Evolutionary conservation across 768 basidiomycete genomes (phyloP), one percentile per base, ranked within the genome.

Genomic region (Mycena galericulata): DNA sequence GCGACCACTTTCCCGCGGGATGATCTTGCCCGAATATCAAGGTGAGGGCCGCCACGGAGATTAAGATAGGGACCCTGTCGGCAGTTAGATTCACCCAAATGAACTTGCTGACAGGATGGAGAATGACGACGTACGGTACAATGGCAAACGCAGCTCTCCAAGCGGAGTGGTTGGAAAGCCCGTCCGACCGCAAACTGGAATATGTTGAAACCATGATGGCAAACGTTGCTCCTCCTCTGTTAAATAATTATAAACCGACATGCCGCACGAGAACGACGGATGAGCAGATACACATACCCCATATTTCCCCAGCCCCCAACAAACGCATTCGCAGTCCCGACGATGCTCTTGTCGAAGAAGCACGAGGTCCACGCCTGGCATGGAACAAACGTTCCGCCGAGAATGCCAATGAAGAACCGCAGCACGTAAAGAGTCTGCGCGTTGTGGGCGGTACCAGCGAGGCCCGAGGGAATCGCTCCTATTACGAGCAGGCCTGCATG

Each of bases 281-380:
- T 53, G 41, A 11, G 58, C 12, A 29, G 30, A 46, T 32, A 55
- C 41, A 69, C 73, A 66, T 45, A 77, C 80, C 80, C 81, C 80
- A 81, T 77, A 68, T 79, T 77, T 22, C 89, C 89, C 86, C 87
- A 89, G 0, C 88, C 89, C 9, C 79, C 88, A 7, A 84, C 85
- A 1, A 90, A 73, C 0, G 87, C 88, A 71, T 89, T 89, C 0
- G 88, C 86, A 27, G 76, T 77, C 9, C 80, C 82, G 18, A 81
- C 78, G 24, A 77, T 73, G 36, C 75, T 79, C 62, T 84, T 88
- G 74, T 89, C 87, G 74, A 87, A 90, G 76, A 90, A 89, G 4
- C 77, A 78, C 0, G 89, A 88, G 11, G 88, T 88, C 87, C 89
- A 89, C 4, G 85, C 84, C 60, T 89, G 85, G 67, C 88, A 89